Percentiles rank a stretch among this genome's conserved stretches.
Evolutionary conservation across 2,329 filamentous ascomycete genomes (phyloP).

Genomic region (Alternaria brassicae): DNA sequence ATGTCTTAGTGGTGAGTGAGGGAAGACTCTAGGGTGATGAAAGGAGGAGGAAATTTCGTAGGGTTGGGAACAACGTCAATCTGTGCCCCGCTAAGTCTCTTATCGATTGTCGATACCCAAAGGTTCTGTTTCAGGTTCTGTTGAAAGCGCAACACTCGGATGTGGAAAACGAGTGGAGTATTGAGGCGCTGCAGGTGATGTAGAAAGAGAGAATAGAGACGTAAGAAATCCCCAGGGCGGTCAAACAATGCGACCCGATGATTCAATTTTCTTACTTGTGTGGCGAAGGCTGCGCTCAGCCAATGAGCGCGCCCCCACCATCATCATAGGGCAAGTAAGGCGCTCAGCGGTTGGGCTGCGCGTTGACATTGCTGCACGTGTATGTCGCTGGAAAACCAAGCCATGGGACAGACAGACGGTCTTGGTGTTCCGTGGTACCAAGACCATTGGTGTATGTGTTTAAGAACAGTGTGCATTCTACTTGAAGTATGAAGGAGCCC

Average conservation of each 20-base stretch:
- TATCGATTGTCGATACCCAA: constrained; percentile 22
- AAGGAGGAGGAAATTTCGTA: constrained; percentile 36
- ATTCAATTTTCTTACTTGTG: constrained; percentile 34
- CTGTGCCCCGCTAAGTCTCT: constrained; percentile 32
- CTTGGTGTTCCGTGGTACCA: not conserved
- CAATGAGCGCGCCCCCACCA: constrained; percentile 26
- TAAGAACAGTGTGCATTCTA: not conserved
- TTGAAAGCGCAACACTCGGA: constrained; percentile 21
- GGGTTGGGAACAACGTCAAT: constrained; percentile 29
- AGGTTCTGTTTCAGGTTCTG: constrained; percentile 10
- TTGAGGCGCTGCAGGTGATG: constrained; percentile 6
- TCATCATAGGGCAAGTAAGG: constrained; percentile 31
- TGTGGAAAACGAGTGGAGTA: constrained; percentile 18
- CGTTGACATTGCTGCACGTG: constrained; percentile 7
- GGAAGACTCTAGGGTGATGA: constrained; percentile 27
- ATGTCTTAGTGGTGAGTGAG: constrained; percentile 33
- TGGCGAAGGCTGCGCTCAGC: constrained; percentile 27
- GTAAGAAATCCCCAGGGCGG: constrained; percentile 10
- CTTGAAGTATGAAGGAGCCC: too few species aligned
- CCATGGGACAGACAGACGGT: not conserved
- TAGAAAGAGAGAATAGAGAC: constrained; percentile 8
- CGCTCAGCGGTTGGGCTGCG: not conserved
- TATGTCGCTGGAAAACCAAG: not conserved
- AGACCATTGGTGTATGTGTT: not conserved
- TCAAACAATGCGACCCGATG: constrained; percentile 25